Percentiles rank a stretch among this genome's conserved stretches.
Evolutionary conservation across 352 stramenopile genomes (phyloP).

Genomic region (Phytophthora europaea): DNA sequence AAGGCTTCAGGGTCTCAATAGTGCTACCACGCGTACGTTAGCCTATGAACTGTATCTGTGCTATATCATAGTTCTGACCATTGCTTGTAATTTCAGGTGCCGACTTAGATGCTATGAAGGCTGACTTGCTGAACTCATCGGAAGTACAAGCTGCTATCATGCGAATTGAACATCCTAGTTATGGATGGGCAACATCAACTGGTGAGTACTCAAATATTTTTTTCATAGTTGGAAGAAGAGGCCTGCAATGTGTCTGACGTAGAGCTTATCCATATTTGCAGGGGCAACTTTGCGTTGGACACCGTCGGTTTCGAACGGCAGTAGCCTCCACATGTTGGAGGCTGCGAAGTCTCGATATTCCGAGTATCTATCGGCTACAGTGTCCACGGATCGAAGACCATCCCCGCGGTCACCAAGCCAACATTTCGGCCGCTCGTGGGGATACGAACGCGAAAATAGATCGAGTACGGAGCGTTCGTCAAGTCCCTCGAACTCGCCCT

Average conservation of each 20-base stretch:
- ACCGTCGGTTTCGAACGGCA: conserved; percentile 10
- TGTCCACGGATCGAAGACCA: background rate
- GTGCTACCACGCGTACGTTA: conserved; percentile 26
- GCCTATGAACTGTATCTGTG: background rate
- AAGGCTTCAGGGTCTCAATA: conserved; percentile 10
- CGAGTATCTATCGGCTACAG: background rate
- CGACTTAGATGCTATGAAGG: conserved; percentile 33
- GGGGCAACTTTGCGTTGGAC: background rate
- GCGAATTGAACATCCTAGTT: conserved; percentile 24
- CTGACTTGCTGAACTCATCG: conserved; percentile 23
- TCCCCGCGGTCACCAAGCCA: conserved; percentile 21
- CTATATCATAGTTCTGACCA: conserved; percentile 5
- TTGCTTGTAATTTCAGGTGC: conserved; percentile 9
- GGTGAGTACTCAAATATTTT: no score
- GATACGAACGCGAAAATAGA: conserved; percentile 7
- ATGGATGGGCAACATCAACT: conserved; percentile 6
- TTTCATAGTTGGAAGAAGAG: no score
- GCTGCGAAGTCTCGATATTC: conserved; percentile 9
- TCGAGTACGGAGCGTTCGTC: conserved; percentile 4
- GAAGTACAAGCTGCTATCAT: conserved; percentile 37
- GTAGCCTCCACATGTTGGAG: conserved; percentile 12
- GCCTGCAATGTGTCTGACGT: background rate
- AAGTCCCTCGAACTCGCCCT: background rate
- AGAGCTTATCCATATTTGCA: background rate
- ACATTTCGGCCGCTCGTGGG: conserved; percentile 11